phyloP scores from a whole-genome alignment of 1,284 basidiomycete genomes.

The Cystobasidium pallidum region DNA sequence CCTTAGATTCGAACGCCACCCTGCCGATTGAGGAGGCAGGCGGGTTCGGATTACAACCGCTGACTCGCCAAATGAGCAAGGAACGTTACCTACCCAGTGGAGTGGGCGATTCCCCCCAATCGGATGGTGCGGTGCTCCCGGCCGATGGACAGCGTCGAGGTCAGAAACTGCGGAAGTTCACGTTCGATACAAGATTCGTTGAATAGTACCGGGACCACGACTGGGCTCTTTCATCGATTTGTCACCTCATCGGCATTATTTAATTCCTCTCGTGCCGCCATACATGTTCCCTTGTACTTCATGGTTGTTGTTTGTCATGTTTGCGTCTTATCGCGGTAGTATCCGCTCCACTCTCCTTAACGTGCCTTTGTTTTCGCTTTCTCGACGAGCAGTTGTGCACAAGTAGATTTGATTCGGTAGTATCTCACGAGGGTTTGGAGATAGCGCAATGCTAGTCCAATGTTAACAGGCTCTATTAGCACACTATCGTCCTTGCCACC shows the following conservation, averaged over 20 bases:
- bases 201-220: neutral
- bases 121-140: neutral
- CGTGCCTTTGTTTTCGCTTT: neutral
- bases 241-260: no score
- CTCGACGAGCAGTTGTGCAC: no score
- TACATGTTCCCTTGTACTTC: neutral
- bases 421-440: no score
- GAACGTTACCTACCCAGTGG: neutral
- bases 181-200: neutral
- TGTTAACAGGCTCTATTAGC: no score
- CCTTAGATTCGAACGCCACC: conserved; percentile 21
- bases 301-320: neutral
- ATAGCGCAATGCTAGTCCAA: no score
- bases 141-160: neutral
- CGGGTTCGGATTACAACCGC: conserved; percentile 12
- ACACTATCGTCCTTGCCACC: no score
- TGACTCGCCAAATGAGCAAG: conserved; percentile 26
- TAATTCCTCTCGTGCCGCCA: neutral
- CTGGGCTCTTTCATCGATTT: no score
- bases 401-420: neutral
- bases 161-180: neutral
- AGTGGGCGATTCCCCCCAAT: neutral
- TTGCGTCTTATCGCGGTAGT: neutral
- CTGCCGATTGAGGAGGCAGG: conserved; percentile 14
- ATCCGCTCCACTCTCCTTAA: neutral